These are phyloP conservation scores for Beta lomatogona DNA, from an alignment of 179 eudicot genomes.

Conservation along the genomic window DNA sequence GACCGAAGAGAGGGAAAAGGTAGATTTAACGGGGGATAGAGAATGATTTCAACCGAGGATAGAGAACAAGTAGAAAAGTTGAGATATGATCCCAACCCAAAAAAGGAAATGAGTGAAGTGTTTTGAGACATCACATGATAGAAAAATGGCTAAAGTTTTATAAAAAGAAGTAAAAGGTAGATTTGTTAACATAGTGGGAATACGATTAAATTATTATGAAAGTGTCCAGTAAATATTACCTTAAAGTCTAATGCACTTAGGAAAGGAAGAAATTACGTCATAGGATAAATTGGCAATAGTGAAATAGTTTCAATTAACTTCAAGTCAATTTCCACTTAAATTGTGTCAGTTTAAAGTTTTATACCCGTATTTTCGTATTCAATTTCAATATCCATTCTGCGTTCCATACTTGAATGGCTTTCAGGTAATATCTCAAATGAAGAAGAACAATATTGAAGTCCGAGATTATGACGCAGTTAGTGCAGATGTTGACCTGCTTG, in stretches of 20 bases:
- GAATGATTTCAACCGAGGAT: no score
- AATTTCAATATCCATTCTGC: neutral
- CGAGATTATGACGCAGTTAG: constrained; percentile 71
- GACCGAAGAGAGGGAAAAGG: no score
- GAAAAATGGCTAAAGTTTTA: no score
- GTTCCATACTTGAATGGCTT: constrained; percentile 1
- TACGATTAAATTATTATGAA: no score
- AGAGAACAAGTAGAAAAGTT: no score
- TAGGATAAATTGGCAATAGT: neutral
- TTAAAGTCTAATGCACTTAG: neutral
- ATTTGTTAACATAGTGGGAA: no score
- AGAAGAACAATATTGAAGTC: constrained; percentile 72
- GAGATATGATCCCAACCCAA: no score
- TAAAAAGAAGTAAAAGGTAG: no score
- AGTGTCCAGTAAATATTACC: neutral
- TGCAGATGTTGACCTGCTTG: constrained; percentile 70
- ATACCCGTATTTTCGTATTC: neutral
- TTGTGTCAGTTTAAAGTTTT: neutral
- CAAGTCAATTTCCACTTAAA: neutral
- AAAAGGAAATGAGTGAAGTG: no score
- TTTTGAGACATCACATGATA: no score
- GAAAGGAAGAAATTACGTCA: neutral
- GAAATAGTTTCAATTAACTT: neutral
- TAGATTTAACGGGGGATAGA: no score
- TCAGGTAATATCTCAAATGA: constrained; percentile 64